These are phyloP conservation scores for Sarcocystis neurona DNA, from an alignment of 169 alveolate species.

Conservation along the genomic window DNA sequence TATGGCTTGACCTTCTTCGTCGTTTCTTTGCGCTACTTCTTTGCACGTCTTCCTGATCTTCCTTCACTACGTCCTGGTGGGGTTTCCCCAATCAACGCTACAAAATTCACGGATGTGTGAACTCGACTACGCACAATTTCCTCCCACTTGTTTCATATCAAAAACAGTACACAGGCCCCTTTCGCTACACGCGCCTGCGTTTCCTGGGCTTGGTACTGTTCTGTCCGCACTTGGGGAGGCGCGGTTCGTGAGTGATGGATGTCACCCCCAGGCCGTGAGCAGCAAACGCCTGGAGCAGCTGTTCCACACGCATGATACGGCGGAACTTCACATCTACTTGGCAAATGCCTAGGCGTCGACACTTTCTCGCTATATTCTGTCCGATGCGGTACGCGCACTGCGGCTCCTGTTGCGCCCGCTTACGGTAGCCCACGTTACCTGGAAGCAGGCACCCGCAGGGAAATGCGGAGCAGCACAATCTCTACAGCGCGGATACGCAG, in stretches of 20 bases:
- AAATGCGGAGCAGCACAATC: not conserved
- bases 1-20: too few relatives aligned
- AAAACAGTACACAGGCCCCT: too few relatives aligned
- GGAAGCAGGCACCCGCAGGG: conserved; percentile 39
- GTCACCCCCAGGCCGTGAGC: conserved; percentile 81
- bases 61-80: too few relatives aligned
- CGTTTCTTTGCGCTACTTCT: too few relatives aligned
- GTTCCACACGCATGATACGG: conserved; percentile 80
- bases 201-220: conserved; percentile 80
- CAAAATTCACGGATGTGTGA: too few relatives aligned
- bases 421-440: conserved; percentile 85
- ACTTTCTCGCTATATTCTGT: conserved; percentile 84
- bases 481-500: not conserved
- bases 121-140: too few relatives aligned
- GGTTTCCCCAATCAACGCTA: too few relatives aligned
- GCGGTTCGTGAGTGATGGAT: conserved; percentile 82
- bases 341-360: conserved; percentile 82
- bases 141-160: too few relatives aligned
- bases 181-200: conserved; percentile 78
- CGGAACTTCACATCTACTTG: conserved; percentile 81
- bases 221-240: conserved; percentile 82
- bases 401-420: conserved; percentile 79
- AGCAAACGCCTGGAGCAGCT: conserved; percentile 83
- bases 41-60: too few relatives aligned
- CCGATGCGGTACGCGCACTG: conserved; percentile 86